Percentiles rank a stretch among this genome's conserved stretches.
Evolutionary conservation across 331 rosid genomes (phyloP).

Genomic region (Stylosanthes scabra): DNA sequence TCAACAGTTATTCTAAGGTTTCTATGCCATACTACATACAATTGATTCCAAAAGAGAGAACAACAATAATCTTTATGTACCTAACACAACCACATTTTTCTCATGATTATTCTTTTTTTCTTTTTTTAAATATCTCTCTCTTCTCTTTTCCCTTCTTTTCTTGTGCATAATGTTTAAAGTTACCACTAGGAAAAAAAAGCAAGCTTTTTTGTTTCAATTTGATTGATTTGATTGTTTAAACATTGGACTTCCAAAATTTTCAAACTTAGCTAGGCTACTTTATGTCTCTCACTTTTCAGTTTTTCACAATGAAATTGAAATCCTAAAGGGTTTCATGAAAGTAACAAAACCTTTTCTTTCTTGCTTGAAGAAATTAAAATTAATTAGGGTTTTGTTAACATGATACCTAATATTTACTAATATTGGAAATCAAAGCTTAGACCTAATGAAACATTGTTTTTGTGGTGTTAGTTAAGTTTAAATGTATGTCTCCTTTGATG

Average conservation of each 20-base stretch:
- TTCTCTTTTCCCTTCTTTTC: slow-evolving; percentile 34
- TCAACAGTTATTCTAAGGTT: slow-evolving; percentile 38
- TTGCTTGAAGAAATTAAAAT: not conserved
- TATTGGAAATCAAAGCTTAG: not conserved
- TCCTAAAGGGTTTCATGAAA: slow-evolving; percentile 1
- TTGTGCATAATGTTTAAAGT: not conserved
- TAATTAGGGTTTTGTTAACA: not conserved
- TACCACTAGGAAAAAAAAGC: slow-evolving; percentile 23
- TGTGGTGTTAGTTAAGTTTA: not conserved
- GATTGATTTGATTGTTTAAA: slow-evolving; percentile 1
- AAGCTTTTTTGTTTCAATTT: slow-evolving; percentile 30
- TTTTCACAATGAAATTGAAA: not conserved
- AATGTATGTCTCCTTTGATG: slow-evolving; percentile 38
- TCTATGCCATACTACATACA: slow-evolving; percentile 38
- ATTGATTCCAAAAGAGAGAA: slow-evolving; percentile 40
- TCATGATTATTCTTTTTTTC: slow-evolving; percentile 40
- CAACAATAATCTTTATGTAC: slow-evolving; percentile 44
- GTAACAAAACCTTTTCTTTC: not conserved
- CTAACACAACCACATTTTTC: slow-evolving; percentile 36
- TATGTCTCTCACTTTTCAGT: not conserved
- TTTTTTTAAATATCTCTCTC: slow-evolving; percentile 25
- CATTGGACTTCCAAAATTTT: slow-evolving; percentile 28
- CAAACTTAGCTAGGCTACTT: not conserved
- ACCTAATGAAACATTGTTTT: not conserved
- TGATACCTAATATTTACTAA: too few species aligned